These are phyloP conservation scores for Arthrobotrys sphaeroides DNA, from an alignment of 2,329 filamentous ascomycete genomes.

Conservation along the genomic window DNA sequence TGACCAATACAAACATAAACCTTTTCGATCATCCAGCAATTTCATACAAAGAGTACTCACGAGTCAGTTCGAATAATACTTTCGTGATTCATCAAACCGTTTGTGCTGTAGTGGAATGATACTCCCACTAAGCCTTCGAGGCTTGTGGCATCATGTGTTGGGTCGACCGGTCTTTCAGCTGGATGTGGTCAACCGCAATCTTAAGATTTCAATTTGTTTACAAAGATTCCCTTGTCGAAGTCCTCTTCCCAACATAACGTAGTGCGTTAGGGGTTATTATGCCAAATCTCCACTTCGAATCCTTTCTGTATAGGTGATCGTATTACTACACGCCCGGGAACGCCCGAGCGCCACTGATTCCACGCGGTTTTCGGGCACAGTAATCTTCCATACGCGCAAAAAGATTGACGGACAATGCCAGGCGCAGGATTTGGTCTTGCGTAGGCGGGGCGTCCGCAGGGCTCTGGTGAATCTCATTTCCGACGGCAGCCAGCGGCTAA, in stretches of 20 bases:
- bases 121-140: conserved; percentile 11
- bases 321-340: conserved; percentile 1
- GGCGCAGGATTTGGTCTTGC: conserved; percentile 8
- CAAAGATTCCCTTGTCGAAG: background rate
- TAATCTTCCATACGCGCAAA: conserved; percentile 11
- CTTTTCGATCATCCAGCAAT: background rate
- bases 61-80: background rate
- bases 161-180: conserved; percentile 22
- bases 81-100: conserved; percentile 1
- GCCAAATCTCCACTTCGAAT: background rate
- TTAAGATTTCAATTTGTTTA: background rate
- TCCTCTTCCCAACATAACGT: conserved; percentile 11
- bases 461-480: conserved; percentile 4
- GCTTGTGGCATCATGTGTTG: conserved; percentile 11
- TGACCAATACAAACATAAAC: background rate
- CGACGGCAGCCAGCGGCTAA: conserved; percentile 5
- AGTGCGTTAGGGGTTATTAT: background rate
- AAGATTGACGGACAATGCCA: background rate
- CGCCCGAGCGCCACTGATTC: background rate
- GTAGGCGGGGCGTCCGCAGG: conserved; percentile 17
- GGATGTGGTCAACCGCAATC: background rate
- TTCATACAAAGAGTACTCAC: background rate
- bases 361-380: conserved; percentile 10
- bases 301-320: background rate
- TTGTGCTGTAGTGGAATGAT: conserved; percentile 18